Evolutionary conservation across 1,284 basidiomycete species (phyloP), one percentile per base, ranked within the genome.

Genomic region (Melampsora larici-populina): DNA sequence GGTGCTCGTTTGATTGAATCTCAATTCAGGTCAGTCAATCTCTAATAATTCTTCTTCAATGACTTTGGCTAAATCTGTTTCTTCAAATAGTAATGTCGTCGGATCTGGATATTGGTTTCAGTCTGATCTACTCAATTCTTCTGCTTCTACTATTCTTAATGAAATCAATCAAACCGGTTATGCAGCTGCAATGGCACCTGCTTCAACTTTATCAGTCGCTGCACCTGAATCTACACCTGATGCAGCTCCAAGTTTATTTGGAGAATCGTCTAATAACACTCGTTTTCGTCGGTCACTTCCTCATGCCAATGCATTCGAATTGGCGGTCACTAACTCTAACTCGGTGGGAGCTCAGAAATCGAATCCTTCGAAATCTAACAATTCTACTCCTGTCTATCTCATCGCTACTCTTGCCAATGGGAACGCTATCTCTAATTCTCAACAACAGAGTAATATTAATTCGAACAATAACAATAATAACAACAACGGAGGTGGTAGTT

Each of bases 21-120:
- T n/a, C 4, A 84, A 87, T 43, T 87, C 87, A 79, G 90, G 90
- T 1, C 83, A 88, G 75, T 88, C 9, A n/a, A n/a, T 6, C 29
- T 31, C 26, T 70, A 55, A 75, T 77, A 68, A 18, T 58, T 31
- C 11, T 70, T 79, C 76, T 80, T 78, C 77, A 55, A 68, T 58
- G 31, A 33, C 55, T 65, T 49, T 40, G 36, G 24, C 64, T 55
- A 64, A 36, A 43, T n/a, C 33, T 1, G 1, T 58, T 63, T n/a
- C 43, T 31, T 48, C 24, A 69, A 36, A 15, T 49, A 78, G 75
- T 49, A 78, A 78, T 70, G 75, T 78, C 2, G 40, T 78, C 29
- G 68, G 75, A 26, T 66, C 75, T 40, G 75, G 75, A 26, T 70
- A 78, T 65, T 78, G 75, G 75, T 78, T 64, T 70, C 58, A 78